Evolutionary conservation across 2,329 filamentous ascomycete genomes (phyloP).

Genomic region (Boeremia exigua): DNA sequence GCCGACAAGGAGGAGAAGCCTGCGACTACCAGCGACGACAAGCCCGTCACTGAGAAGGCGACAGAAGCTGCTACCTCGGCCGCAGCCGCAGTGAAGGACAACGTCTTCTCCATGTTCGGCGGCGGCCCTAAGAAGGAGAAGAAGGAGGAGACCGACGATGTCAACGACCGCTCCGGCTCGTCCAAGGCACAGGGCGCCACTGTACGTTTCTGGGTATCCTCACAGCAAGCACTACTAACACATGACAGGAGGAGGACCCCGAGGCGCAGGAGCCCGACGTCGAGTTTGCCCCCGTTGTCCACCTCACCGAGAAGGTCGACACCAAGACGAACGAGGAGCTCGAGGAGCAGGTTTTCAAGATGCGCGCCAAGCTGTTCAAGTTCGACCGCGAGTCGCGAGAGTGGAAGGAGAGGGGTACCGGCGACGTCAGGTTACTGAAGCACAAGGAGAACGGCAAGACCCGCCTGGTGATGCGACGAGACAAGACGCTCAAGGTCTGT

Average conservation of each 20-base stretch:
- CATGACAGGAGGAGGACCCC: conserved; percentile 69
- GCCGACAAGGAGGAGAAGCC: conserved; percentile 35
- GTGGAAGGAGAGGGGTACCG: conserved; percentile 99
- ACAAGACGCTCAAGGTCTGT: conserved; percentile 99
- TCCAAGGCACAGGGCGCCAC: conserved; percentile 61
- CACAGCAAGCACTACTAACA: conserved; percentile 18
- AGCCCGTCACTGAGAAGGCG: conserved; percentile 53
- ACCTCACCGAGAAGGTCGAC: conserved; percentile 95
- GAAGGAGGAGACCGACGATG: conserved; percentile 72
- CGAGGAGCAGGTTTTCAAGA: conserved; percentile 98
- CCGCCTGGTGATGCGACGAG: conserved; percentile 94
- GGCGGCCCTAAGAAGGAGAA: conserved; percentile 97
- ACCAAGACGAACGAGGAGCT: conserved; percentile 98
- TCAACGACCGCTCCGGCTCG: conserved; percentile 83
- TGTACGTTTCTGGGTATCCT: conserved; percentile 48
- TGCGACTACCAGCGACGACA: conserved; percentile 53
- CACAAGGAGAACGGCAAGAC: conserved; percentile 99
- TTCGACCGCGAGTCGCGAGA: conserved; percentile 90
- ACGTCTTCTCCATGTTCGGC: conserved; percentile 98
- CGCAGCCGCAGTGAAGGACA: conserved; percentile 55
- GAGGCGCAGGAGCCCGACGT: conserved; percentile 93
- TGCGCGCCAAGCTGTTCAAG: conserved; percentile 99
- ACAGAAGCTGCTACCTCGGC: conserved; percentile 47
- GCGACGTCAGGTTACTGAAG: conserved; percentile 94
- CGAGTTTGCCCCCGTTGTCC: conserved; percentile 96